phyloP scores from a whole-genome alignment of 73 alveolate species.

The Tetrahymena elliotti region DNA sequence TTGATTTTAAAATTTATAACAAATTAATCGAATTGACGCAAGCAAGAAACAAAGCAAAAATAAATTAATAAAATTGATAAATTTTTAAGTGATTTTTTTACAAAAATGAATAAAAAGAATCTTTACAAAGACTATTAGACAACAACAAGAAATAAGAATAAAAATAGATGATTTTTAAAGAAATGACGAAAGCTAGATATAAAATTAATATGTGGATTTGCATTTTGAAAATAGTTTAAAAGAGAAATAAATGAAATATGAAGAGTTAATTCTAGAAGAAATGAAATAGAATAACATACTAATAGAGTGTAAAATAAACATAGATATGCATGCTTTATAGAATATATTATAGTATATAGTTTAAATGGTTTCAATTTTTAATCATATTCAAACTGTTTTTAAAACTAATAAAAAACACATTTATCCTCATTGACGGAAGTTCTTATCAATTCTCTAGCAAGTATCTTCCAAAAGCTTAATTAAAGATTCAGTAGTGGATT shows the following conservation, averaged over 20 bases:
- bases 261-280: background rate
- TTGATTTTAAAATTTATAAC: background rate
- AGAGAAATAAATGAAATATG: background rate
- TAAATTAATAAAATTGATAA: no score
- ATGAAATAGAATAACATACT: background rate
- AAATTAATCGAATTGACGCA: background rate
- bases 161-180: no score
- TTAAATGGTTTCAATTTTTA: background rate
- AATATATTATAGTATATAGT: background rate
- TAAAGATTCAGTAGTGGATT: background rate
- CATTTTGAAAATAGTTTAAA: background rate
- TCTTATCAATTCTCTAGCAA: background rate
- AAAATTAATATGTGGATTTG: background rate
- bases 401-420: background rate
- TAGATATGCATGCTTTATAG: background rate
- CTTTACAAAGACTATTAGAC: background rate
- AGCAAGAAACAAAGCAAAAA: background rate
- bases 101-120: no score
- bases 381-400: background rate
- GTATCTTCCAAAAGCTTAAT: background rate
- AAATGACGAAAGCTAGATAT: background rate
- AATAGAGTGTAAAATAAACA: background rate
- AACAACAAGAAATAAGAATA: no score
- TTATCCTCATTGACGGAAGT: background rate
- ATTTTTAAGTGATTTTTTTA: no score